Evolutionary conservation across 148 eudicot species (phyloP).

Genomic region (Vaccinium darrowii): DNA sequence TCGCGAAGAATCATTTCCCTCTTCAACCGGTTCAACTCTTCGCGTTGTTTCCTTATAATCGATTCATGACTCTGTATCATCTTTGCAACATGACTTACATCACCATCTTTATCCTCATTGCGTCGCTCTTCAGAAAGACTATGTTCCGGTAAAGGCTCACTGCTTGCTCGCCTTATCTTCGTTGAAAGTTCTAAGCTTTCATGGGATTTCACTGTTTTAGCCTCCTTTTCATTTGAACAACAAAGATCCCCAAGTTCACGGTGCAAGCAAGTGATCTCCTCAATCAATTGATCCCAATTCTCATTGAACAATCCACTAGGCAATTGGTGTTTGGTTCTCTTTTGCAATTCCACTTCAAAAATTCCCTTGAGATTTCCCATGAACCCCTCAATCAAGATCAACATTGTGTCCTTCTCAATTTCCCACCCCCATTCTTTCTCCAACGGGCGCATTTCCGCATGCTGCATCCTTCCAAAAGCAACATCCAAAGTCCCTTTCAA

Average conservation of each 20-base stretch:
- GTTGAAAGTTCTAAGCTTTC: background rate
- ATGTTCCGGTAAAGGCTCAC: conserved; percentile 27
- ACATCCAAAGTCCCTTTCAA: conserved; percentile 54
- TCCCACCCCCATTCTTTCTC: conserved; percentile 51
- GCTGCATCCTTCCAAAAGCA: conserved; percentile 54
- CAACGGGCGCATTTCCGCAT: conserved; percentile 35
- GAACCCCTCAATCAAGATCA: conserved; percentile 39
- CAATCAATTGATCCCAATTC: conserved; percentile 32
- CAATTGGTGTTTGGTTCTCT: background rate
- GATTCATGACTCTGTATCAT: conserved; percentile 47
- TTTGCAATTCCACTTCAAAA: conserved; percentile 20
- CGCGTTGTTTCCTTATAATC: conserved; percentile 33
- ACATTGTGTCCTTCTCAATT: conserved; percentile 48
- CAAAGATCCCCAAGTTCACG: conserved; percentile 29
- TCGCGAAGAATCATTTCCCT: conserved; percentile 26
- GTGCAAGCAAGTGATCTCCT: conserved; percentile 40
- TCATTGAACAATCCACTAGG: conserved; percentile 12
- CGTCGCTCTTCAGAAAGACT: background rate
- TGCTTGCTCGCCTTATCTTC: conserved; percentile 17
- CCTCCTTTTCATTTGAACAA: conserved; percentile 15
- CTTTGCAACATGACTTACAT: conserved; percentile 32
- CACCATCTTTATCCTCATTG: conserved; percentile 21
- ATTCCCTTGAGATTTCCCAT: conserved; percentile 26
- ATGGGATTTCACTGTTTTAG: background rate
- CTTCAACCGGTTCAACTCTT: conserved; percentile 32